phyloP scores from a whole-genome alignment of 78 protist genomes.

The Dictyostelium firmibasis region DNA sequence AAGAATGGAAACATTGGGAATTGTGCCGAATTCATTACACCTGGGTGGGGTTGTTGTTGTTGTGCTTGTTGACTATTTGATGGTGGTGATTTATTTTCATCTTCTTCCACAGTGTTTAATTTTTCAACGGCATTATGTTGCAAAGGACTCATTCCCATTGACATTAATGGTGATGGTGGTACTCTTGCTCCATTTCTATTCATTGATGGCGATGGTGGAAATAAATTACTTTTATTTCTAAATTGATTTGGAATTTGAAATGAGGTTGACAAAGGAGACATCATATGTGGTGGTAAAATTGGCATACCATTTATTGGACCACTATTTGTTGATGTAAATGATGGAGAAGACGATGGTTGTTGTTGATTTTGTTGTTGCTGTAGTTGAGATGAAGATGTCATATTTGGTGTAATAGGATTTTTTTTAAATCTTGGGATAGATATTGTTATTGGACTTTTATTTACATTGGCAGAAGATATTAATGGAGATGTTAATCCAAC shows the following conservation, averaged over 20 bases:
- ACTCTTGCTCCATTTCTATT: background rate
- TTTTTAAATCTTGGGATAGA: conserved; percentile 64
- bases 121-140: background rate
- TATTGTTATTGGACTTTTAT: conserved; percentile 52
- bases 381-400: background rate
- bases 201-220: background rate
- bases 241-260: conserved; percentile 5
- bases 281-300: background rate
- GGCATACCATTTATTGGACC: background rate
- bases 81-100: conserved; percentile 19
- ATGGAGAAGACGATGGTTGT: background rate
- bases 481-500: background rate
- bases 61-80: background rate
- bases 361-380: background rate
- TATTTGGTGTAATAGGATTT: background rate
- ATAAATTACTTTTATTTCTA: background rate
- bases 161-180: conserved; percentile 4
- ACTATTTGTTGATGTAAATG: background rate
- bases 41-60: background rate
- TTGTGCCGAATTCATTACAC: background rate
- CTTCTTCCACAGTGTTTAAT: background rate
- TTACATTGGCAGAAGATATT: background rate
- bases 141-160: background rate
- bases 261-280: background rate
- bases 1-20: conserved; percentile 38